These are phyloP conservation scores for Zymoseptoria crescenta DNA, from an alignment of 2,329 filamentous ascomycete genomes.

Conservation along the genomic window DNA sequence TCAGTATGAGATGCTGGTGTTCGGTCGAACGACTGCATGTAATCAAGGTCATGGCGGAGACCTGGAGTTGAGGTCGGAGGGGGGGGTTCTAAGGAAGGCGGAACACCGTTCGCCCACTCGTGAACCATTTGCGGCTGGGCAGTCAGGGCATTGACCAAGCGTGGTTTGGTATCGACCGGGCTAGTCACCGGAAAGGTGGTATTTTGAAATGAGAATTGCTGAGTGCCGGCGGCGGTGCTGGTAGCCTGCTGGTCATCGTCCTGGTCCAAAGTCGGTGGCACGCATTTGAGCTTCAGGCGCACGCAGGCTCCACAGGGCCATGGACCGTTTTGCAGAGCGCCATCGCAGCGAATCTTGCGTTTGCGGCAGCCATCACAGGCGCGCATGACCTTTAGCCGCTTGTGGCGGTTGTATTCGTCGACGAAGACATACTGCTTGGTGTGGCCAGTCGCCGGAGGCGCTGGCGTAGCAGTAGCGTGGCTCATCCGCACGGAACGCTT, in stretches of 20 bases:
- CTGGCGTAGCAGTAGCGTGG: conserved; percentile 14
- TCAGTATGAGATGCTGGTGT: conserved; percentile 9
- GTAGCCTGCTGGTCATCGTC: conserved; percentile 46
- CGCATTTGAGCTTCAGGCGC: conserved; percentile 83
- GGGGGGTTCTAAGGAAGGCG: conserved; percentile 1
- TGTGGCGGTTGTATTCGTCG: conserved; percentile 96
- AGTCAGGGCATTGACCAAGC: conserved; percentile 2
- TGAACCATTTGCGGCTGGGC: conserved; percentile 14
- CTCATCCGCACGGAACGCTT: conserved; percentile 11
- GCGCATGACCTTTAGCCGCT: conserved; percentile 94
- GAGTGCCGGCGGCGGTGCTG: conserved; percentile 17
- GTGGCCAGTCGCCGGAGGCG: conserved; percentile 60
- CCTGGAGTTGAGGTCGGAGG: conserved; percentile 10
- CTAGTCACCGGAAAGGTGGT: conserved; percentile 14
- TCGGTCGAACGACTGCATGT: conserved; percentile 11
- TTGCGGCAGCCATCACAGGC: conserved; percentile 91
- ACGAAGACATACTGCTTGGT: conserved; percentile 98
- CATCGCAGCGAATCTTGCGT: conserved; percentile 97
- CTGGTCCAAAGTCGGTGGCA: conserved; percentile 75
- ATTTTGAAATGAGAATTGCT: conserved; percentile 26
- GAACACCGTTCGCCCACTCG: conserved; percentile 10
- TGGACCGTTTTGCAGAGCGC: conserved; percentile 80
- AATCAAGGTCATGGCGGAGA: conserved; percentile 12
- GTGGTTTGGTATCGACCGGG: conserved; percentile 8
- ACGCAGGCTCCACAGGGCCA: conserved; percentile 96